These are phyloP conservation scores for Dactylonectria macrodidyma DNA, from an alignment of 2,329 filamentous ascomycete species.

Conservation along the genomic window DNA sequence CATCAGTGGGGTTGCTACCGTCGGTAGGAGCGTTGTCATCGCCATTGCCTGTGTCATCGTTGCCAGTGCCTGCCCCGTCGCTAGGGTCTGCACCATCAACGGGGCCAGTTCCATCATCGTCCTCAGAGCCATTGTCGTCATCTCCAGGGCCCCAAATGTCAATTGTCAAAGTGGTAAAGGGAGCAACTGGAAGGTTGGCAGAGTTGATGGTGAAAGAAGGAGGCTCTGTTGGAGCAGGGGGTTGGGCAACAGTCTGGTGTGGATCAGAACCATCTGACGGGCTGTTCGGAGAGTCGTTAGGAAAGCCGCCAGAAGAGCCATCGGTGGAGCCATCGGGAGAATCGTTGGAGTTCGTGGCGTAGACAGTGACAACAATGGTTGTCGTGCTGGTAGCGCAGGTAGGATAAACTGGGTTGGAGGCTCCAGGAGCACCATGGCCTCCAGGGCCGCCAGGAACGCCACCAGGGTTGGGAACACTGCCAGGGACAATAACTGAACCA, in stretches of 20 bases:
- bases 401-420: constrained; percentile 34
- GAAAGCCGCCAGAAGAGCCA: constrained; percentile 18
- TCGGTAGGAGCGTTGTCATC: background rate
- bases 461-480: constrained; percentile 17
- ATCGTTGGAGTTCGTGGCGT: constrained; percentile 48
- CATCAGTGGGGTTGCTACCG: constrained; percentile 17
- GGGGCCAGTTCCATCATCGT: constrained; percentile 12
- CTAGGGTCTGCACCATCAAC: constrained; percentile 15
- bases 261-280: constrained; percentile 36
- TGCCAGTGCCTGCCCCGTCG: background rate
- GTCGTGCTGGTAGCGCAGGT: constrained; percentile 59
- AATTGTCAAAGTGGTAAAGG: constrained; percentile 55
- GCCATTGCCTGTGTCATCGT: background rate
- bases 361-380: constrained; percentile 66
- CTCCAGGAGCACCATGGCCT: constrained; percentile 35
- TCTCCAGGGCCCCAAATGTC: constrained; percentile 51
- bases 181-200: constrained; percentile 39
- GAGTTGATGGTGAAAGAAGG: constrained; percentile 34
- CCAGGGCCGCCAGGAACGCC: constrained; percentile 20
- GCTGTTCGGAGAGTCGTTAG: background rate
- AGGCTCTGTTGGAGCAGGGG: constrained; percentile 50
- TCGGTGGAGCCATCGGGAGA: constrained; percentile 22
- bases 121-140: constrained; percentile 26
- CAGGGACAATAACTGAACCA: constrained; percentile 13
- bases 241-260: constrained; percentile 37